phyloP scores from a whole-genome alignment of 108 stramenopile species.

The Stephanodiscus triporus region DNA sequence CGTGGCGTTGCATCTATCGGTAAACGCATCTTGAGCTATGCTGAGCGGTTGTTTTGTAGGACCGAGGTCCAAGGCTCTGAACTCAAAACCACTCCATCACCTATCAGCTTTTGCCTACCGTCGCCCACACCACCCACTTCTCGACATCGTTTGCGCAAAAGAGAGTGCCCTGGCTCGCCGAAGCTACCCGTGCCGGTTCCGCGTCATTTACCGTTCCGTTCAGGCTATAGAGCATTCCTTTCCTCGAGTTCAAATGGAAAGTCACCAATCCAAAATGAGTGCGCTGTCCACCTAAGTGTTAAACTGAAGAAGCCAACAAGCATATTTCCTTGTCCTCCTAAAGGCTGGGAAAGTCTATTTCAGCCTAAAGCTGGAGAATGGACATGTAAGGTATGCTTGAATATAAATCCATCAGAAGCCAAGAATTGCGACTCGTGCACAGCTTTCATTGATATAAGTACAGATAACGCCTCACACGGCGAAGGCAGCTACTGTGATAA shows the following conservation, averaged over 20 bases:
- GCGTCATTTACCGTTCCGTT: not conserved
- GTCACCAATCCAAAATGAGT: no score
- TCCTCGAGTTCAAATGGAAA: not conserved
- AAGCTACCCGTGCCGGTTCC: not conserved
- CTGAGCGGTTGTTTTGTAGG: not conserved
- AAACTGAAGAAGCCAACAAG: slow-evolving; percentile 4
- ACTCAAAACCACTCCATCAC: not conserved
- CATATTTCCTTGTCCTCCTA: slow-evolving; percentile 11
- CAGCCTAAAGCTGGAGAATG: slow-evolving; percentile 26
- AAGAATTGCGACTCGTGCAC: slow-evolving; percentile 16
- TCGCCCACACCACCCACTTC: not conserved
- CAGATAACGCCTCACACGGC: no score
- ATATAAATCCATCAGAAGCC: slow-evolving; percentile 20
- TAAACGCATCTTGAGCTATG: not conserved
- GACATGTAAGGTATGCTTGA: slow-evolving; percentile 23
- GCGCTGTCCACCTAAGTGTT: not conserved
- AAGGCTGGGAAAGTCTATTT: slow-evolving; percentile 24
- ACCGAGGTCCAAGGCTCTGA: not conserved
- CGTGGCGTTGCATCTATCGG: not conserved
- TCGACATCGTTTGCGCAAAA: not conserved
- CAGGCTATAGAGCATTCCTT: not conserved
- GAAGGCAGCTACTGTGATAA: no score
- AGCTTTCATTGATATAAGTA: not conserved
- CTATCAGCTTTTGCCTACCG: not conserved
- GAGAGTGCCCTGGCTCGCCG: not conserved